Evolutionary conservation across 2,329 filamentous ascomycete genomes (phyloP).

Genomic region (Ceratocystis huliohia): DNA sequence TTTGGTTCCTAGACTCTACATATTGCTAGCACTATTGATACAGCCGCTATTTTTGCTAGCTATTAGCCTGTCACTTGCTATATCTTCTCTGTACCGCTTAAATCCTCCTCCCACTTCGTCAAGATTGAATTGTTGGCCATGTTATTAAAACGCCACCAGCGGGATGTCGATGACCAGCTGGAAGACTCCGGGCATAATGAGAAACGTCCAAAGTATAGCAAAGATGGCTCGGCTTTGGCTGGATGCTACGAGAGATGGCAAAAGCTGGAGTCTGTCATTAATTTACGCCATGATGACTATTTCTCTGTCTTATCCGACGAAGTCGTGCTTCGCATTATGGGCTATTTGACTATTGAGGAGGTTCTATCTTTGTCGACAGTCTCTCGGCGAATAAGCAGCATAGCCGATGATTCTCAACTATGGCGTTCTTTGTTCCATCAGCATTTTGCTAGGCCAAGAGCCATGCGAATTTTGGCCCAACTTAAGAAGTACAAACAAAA

Average conservation of each 20-base stretch:
- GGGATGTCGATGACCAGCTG: background rate
- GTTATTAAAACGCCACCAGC: background rate
- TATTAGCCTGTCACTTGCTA: background rate
- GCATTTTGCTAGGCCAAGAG: background rate
- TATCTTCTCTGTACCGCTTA: background rate
- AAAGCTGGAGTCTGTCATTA: too few relatives aligned
- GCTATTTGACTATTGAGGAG: conserved; percentile 56
- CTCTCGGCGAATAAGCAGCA: conserved; percentile 60
- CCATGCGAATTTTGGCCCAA: background rate
- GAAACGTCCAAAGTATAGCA: background rate
- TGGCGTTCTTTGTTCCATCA: conserved; percentile 69
- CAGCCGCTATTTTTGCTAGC: background rate
- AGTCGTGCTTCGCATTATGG: conserved; percentile 70
- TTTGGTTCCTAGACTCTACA: too few relatives aligned
- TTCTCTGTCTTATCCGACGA: conserved; percentile 74
- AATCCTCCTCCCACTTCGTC: background rate
- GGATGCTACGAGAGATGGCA: background rate
- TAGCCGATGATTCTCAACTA: conserved; percentile 71
- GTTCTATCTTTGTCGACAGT: conserved; percentile 52
- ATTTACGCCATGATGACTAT: conserved; percentile 24
- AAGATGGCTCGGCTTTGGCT: background rate
- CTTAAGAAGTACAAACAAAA: background rate
- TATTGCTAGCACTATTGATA: background rate
- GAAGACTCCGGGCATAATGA: background rate
- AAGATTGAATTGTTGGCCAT: background rate